Percentiles rank a stretch among this genome's conserved stretches.
These are phyloP conservation scores for Tulasnella sp. DNA, from an alignment of 768 basidiomycete species.

Conservation along the genomic window DNA sequence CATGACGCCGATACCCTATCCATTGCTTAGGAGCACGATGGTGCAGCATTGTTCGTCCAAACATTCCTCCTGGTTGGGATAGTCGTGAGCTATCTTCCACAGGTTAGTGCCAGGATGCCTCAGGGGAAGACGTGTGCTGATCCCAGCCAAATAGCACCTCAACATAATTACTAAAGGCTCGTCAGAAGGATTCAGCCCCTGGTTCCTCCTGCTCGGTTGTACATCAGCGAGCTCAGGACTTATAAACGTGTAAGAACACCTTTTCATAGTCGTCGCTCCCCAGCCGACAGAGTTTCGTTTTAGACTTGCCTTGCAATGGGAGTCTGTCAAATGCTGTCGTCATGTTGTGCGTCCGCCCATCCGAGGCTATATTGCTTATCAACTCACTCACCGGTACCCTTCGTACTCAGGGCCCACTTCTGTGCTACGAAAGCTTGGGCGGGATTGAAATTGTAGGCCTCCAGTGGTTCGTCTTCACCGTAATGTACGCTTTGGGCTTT, in stretches of 20 bases:
- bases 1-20: neutral
- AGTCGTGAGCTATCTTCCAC: conserved; percentile 75
- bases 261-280: neutral
- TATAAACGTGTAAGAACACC: conserved; percentile 62
- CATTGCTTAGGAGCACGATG: conserved; percentile 7
- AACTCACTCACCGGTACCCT: neutral
- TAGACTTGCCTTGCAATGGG: conserved; percentile 80
- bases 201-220: conserved; percentile 83
- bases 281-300: conserved; percentile 23
- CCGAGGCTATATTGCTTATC: neutral
- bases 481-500: conserved; percentile 56
- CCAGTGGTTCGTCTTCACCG: conserved; percentile 77
- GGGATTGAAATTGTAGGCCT: conserved; percentile 74
- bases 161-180: conserved; percentile 71
- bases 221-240: conserved; percentile 74
- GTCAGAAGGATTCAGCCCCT: conserved; percentile 85
- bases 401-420: conserved; percentile 48
- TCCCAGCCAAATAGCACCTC: conserved; percentile 46
- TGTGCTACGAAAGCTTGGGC: conserved; percentile 70
- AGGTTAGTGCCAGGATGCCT: conserved; percentile 38
- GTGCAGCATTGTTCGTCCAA: conserved; percentile 2
- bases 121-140: neutral
- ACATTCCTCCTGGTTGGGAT: conserved; percentile 43
- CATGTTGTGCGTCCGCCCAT: conserved; percentile 49
- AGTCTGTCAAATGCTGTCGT: conserved; percentile 70